A percentile compares a stretch with the other conserved stretches of the same genome.
Evolutionary conservation across 2,329 filamentous ascomycete species (phyloP).

Genomic region (Hypoxylon sp.): DNA sequence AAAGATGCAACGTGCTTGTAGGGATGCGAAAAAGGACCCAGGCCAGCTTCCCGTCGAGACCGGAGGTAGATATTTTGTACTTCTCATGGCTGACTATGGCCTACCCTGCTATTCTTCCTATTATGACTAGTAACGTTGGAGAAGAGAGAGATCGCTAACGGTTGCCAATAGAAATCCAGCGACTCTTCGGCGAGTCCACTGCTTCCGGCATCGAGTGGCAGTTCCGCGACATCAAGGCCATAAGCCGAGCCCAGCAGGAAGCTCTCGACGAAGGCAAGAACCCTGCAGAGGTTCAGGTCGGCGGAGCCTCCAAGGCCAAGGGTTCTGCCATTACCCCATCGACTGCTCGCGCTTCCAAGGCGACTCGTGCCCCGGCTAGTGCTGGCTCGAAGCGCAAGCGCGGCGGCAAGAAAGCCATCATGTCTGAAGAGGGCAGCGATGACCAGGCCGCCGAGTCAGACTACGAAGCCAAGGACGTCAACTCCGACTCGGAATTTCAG

Average conservation of each 20-base stretch:
- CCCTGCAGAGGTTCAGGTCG: constrained; percentile 57
- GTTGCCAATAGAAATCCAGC: constrained; percentile 64
- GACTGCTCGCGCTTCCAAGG: constrained; percentile 21
- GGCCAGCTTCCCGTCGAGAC: constrained; percentile 52
- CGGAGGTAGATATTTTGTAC: constrained; percentile 52
- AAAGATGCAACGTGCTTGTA: constrained; percentile 51
- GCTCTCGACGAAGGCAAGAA: constrained; percentile 61
- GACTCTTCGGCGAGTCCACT: constrained; percentile 71
- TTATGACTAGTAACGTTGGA: not conserved
- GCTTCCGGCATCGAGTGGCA: constrained; percentile 70
- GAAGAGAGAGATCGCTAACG: constrained; percentile 11
- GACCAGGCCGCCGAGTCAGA: constrained; percentile 46
- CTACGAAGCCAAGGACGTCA: constrained; percentile 50
- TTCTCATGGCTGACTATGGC: constrained; percentile 8
- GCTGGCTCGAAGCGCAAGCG: constrained; percentile 37
- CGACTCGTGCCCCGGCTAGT: constrained; percentile 4
- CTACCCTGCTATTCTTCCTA: constrained; percentile 1
- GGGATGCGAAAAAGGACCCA: constrained; percentile 52
- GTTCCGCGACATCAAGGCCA: constrained; percentile 67
- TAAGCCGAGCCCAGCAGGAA: constrained; percentile 62
- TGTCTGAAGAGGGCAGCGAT: constrained; percentile 41
- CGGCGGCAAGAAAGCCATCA: constrained; percentile 8
- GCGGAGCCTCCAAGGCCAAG: constrained; percentile 23
- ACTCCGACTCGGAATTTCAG: constrained; percentile 22
- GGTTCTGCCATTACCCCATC: constrained; percentile 49